A percentile compares a stretch with the other conserved stretches of the same genome.
Evolutionary conservation across 1,139 yeast species (phyloP).

Genomic region (Pichia sp.): DNA sequence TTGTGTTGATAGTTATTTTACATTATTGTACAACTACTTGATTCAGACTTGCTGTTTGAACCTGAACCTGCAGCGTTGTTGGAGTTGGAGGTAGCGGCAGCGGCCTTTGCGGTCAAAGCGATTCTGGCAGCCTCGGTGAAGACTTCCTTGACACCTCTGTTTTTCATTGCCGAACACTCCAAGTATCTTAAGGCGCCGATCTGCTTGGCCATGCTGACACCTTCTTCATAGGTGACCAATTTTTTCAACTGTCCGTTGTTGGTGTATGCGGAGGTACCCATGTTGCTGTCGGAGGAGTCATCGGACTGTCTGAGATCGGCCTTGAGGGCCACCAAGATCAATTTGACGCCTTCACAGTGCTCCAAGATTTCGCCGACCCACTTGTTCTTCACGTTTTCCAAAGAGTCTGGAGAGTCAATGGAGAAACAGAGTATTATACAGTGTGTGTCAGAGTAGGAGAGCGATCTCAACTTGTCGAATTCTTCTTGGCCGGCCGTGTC

Average conservation of each 20-base stretch:
- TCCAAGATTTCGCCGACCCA: slow-evolving; percentile 98
- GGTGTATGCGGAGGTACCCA: slow-evolving; percentile 23
- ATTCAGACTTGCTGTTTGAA: slow-evolving; percentile 9
- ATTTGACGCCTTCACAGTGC: slow-evolving; percentile 94
- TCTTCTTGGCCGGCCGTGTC: slow-evolving; percentile 99
- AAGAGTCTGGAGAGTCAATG: slow-evolving; percentile 90
- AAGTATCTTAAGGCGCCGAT: slow-evolving; percentile 84
- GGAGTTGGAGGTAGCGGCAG: slow-evolving; percentile 13
- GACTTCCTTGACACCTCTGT: slow-evolving; percentile 95
- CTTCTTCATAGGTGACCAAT: slow-evolving; percentile 78
- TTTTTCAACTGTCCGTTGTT: slow-evolving; percentile 40
- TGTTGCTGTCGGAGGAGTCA: slow-evolving; percentile 4
- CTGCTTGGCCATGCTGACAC: slow-evolving; percentile 79
- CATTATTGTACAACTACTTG: slow-evolving; percentile 29
- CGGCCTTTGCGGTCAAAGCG: slow-evolving; percentile 87
- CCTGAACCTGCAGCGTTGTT: slow-evolving; percentile 13
- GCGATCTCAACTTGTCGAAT: slow-evolving; percentile 86
- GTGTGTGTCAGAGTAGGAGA: slow-evolving; percentile 93
- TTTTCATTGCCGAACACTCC: slow-evolving; percentile 93
- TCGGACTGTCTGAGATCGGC: slow-evolving; percentile 78
- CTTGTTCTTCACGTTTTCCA: slow-evolving; percentile 90
- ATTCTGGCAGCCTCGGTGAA: slow-evolving; percentile 97
- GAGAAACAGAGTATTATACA: slow-evolving; percentile 96
- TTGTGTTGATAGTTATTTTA: too few relatives aligned
- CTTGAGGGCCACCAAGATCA: slow-evolving; percentile 90